phyloP scores from a whole-genome alignment of 768 basidiomycete genomes.

The Phanerochaete carnosa region DNA sequence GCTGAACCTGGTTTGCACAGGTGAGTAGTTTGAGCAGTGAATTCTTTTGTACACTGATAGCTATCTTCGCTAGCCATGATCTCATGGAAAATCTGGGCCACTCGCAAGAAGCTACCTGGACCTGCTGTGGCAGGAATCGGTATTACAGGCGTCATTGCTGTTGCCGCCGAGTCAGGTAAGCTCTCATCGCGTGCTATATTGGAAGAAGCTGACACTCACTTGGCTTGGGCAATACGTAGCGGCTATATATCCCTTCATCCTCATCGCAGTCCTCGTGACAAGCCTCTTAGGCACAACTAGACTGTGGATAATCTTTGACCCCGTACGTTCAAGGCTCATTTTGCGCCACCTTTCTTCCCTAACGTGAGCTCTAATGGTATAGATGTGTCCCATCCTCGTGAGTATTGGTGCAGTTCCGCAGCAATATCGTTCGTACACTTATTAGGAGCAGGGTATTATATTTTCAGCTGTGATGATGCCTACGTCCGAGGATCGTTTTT shows the following conservation, averaged over 20 bases:
- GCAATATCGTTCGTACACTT: neutral
- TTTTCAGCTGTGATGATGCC: slow-evolving; percentile 27
- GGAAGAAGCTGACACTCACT: neutral
- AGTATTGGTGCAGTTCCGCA: too few species aligned
- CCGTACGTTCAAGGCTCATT: neutral
- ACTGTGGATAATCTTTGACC: slow-evolving; percentile 8
- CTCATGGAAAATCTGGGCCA: slow-evolving; percentile 22
- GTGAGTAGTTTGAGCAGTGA: slow-evolving; percentile 13
- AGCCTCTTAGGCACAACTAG: slow-evolving; percentile 2
- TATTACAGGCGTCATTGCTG: slow-evolving; percentile 12
- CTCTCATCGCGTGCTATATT: too few species aligned
- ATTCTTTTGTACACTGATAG: too few species aligned
- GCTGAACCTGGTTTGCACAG: slow-evolving; percentile 25
- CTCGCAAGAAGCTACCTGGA: slow-evolving; percentile 14
- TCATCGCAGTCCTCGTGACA: slow-evolving; percentile 18
- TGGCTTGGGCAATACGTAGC: neutral
- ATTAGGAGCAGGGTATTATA: slow-evolving; percentile 2
- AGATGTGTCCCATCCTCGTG: too few species aligned
- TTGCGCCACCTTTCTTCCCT: too few species aligned
- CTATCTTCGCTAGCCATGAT: slow-evolving; percentile 24
- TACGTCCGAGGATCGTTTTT: slow-evolving; percentile 5
- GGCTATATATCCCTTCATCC: slow-evolving; percentile 14
- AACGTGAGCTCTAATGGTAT: too few species aligned
- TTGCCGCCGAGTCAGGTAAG: slow-evolving; percentile 21
- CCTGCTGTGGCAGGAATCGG: neutral